Base-by-base conservation (phyloP, 2,329 filamentous ascomycete genomes). In the Rutstroemia sp. region DNA sequence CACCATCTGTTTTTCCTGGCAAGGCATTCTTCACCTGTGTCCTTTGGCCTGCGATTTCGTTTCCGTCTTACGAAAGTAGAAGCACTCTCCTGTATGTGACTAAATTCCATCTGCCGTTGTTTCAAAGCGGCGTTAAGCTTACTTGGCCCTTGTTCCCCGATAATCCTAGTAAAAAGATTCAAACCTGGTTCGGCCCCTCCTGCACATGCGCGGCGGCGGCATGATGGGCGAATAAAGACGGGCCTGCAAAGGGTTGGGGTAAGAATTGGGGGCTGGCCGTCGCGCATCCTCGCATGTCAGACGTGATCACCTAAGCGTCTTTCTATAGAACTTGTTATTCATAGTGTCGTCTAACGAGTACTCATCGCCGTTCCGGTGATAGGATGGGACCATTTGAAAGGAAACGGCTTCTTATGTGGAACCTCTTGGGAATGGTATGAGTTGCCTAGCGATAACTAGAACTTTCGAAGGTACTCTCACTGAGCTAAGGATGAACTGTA, bases 81-180 rank as follows among this genome's bases (percentile, higher is more conserved):
- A 44, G 41, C 9, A 46, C 14, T 21, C 23, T 8, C 39, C 39
- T 42, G 18, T 42, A 42, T n/a, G 10, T 14, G 16, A 25, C 9
- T 47, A 47, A 5, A 16, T 47, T 23, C 45, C 16, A 54, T 54
- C 52, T 54, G 44, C 44, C 44, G 52, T 54, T 27, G 44, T 54
- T 54, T 54, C 52, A 46, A 52, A 47, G 51, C 42, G 37, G 41
- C 42, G 19, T 53, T 46, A 53, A 53, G 19, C 48, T 49, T 39
- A 47, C 44, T 37, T 38, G 37, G 41, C 18, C 52, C 52, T 23
- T 54, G 45, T 54, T 54, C 52, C 52, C 52, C 52, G 52, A 54
- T 23, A 9, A 34, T 49, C 52, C 52, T 34, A 39, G 52, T 16
- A 30, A 9, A 54, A 41, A 21, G 42, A 44, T 25, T 39, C 14